Evolutionary conservation across 1,139 yeast species (phyloP).

Genomic region (Suhomyces yuchorum): DNA sequence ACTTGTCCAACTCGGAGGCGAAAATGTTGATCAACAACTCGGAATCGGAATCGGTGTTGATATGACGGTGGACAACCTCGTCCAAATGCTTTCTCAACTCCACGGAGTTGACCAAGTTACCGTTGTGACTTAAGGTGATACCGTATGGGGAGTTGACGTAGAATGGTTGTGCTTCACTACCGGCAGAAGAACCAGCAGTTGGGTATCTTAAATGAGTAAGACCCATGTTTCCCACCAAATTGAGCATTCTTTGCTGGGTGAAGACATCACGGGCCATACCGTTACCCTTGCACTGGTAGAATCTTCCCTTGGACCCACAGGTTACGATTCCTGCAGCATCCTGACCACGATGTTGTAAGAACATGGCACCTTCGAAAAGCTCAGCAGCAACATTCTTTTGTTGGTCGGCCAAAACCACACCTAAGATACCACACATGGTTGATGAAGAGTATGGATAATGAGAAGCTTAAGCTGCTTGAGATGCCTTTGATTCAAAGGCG

Average conservation of each 20-base stretch:
- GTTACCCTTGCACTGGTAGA: conserved; percentile 97
- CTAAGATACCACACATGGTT: conserved; percentile 91
- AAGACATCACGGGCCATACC: conserved; percentile 99
- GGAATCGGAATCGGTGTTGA: conserved; percentile 94
- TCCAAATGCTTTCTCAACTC: conserved; percentile 80
- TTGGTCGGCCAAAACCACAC: conserved; percentile 80
- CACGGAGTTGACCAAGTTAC: conserved; percentile 86
- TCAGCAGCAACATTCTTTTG: conserved; percentile 79
- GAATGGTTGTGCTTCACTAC: conserved; percentile 98
- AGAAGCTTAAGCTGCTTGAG: neutral
- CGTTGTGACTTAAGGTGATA: conserved; percentile 86
- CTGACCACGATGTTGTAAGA: conserved; percentile 96
- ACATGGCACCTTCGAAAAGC: conserved; percentile 89
- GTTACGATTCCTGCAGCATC: conserved; percentile 99
- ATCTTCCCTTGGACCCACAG: conserved; percentile 89
- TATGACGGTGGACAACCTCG: conserved; percentile 93
- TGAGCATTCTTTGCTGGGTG: conserved; percentile 76
- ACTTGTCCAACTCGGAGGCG: conserved; percentile 88
- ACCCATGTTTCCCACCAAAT: conserved; percentile 92
- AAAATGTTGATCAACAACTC: conserved; percentile 86
- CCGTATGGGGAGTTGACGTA: conserved; percentile 98
- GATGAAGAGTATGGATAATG: neutral
- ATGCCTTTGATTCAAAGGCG: neutral
- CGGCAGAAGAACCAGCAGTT: conserved; percentile 97
- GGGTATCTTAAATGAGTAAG: conserved; percentile 94